phyloP scores from a whole-genome alignment of 148 eudicot genomes.

The Euryodendron excelsum region DNA sequence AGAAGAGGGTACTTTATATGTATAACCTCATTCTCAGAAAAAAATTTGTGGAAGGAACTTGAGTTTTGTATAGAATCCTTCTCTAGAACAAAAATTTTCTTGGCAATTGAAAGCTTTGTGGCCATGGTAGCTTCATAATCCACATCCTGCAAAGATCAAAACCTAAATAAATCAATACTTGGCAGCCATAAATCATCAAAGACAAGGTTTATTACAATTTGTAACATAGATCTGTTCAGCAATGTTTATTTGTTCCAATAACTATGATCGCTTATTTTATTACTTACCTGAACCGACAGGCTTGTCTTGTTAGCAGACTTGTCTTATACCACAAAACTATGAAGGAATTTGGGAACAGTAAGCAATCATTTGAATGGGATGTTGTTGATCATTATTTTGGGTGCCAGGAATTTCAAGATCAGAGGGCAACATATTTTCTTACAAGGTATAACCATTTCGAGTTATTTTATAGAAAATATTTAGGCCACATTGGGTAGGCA shows the following conservation, averaged over 20 bases:
- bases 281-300: neutral
- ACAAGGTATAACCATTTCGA: neutral
- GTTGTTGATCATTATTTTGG: neutral
- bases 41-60: slow-evolving; percentile 60
- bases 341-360: neutral
- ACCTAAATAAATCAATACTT: neutral
- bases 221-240: neutral
- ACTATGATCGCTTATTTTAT: neutral
- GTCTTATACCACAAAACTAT: neutral
- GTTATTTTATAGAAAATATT: neutral
- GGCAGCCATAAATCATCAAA: neutral
- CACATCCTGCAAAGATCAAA: slow-evolving; percentile 59
- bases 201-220: neutral
- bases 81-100: slow-evolving; percentile 67
- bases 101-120: slow-evolving; percentile 79
- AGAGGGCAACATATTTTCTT: neutral
- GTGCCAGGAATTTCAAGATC: neutral
- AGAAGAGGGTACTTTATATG: neutral
- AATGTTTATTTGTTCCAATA: neutral
- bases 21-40: slow-evolving; percentile 79
- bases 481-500: neutral
- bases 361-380: neutral
- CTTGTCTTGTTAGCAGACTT: neutral
- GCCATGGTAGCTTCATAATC: slow-evolving; percentile 91
- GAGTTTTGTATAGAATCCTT: slow-evolving; percentile 65